Conservation (phyloP, 164 flowering plant species). For the Macadamia integrifolia region DNA sequence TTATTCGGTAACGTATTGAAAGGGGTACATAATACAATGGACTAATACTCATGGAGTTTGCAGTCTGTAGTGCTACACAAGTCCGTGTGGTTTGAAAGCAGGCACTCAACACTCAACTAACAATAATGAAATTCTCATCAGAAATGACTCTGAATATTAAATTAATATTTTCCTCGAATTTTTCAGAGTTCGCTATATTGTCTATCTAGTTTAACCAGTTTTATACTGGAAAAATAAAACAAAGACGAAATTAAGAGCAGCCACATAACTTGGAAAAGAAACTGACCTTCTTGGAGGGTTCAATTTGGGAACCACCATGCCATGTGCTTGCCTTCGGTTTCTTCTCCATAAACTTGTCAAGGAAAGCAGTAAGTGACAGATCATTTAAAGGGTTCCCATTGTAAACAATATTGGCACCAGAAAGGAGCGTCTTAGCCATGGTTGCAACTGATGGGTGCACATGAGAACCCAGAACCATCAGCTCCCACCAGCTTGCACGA, state of each 20-base stretch:
- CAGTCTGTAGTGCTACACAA: neutral
- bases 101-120: neutral
- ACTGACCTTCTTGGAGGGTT: slow-evolving; percentile 86
- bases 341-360: slow-evolving; percentile 98
- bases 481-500: slow-evolving; percentile 95
- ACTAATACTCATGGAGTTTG: too few relatives aligned
- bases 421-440: slow-evolving; percentile 87
- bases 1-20: too few relatives aligned
- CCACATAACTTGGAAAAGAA: neutral
- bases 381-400: slow-evolving; percentile 91
- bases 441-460: slow-evolving; percentile 93
- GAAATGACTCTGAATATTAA: neutral
- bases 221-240: neutral
- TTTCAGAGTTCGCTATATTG: neutral
- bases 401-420: slow-evolving; percentile 84
- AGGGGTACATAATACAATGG: too few relatives aligned
- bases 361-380: slow-evolving; percentile 73
- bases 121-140: neutral
- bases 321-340: slow-evolving; percentile 78
- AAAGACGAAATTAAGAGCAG: neutral
- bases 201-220: too few relatives aligned
- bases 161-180: neutral
- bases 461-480: slow-evolving; percentile 78
- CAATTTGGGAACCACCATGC: slow-evolving; percentile 98
- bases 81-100: neutral